Percentiles rank a stretch among this genome's conserved stretches.
phyloP scores from a whole-genome alignment of 225 moss, liverwort and hornwort genomes.

The Marchantia paleacea region DNA sequence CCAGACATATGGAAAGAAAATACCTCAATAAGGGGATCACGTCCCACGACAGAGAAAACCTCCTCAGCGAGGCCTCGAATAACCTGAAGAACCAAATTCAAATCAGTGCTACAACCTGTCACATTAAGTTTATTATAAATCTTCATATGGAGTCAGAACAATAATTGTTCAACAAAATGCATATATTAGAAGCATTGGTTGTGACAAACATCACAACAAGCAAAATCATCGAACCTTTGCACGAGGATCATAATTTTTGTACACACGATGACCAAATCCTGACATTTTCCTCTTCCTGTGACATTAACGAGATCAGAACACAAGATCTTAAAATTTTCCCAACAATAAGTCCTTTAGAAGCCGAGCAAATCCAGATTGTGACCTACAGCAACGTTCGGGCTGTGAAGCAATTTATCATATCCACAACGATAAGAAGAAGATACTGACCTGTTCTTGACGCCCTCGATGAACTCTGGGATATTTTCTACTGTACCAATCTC shows the following conservation, averaged over 20 bases:
- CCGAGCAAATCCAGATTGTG: background rate
- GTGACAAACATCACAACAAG: background rate
- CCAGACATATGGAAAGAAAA: background rate
- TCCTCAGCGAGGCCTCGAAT: constrained; percentile 85
- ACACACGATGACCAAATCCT: constrained; percentile 93
- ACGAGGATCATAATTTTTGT: constrained; percentile 97
- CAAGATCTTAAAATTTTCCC: background rate
- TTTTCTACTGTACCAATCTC: constrained; percentile 79
- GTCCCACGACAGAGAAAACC: constrained; percentile 83
- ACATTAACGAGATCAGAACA: background rate
- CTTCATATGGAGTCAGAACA: background rate
- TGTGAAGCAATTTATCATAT: background rate
- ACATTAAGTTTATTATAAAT: too few relatives aligned
- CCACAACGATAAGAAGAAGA: background rate
- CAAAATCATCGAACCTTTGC: constrained; percentile 59
- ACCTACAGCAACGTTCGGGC: background rate
- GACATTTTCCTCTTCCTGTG: constrained; percentile 95
- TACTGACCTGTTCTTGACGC: constrained; percentile 72
- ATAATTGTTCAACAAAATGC: background rate
- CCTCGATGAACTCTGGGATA: constrained; percentile 87
- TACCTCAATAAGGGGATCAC: constrained; percentile 97
- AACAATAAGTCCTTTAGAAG: background rate
- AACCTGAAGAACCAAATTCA: constrained; percentile 42
- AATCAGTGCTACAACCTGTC: too few relatives aligned
- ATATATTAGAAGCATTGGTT: background rate